A percentile compares a stretch with the other conserved stretches of the same genome.
Evolutionary conservation across 1,284 basidiomycete species (phyloP).

Genomic region (Tetrapyrgos nigripes): DNA sequence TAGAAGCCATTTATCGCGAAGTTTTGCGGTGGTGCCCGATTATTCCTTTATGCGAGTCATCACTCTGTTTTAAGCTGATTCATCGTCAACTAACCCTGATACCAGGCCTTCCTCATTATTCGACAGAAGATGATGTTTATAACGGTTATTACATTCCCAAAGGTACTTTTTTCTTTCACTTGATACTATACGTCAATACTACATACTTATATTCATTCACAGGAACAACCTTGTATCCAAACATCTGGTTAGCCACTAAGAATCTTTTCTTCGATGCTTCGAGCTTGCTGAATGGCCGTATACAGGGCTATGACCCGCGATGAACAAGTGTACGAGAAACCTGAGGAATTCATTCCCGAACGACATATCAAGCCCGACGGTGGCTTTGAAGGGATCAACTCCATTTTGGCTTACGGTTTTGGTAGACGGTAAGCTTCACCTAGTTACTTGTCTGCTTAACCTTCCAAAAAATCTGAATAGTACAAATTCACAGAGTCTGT

Average conservation of each 20-base stretch:
- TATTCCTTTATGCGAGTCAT: conserved; percentile 10
- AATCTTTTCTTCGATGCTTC: background rate
- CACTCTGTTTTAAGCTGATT: background rate
- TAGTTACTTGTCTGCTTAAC: background rate
- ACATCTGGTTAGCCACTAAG: conserved; percentile 7
- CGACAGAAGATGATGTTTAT: conserved; percentile 20
- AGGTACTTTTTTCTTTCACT: conserved; percentile 1
- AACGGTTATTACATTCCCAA: conserved; percentile 24
- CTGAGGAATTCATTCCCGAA: conserved; percentile 14
- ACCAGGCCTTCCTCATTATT: conserved; percentile 4
- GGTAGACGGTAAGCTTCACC: conserved; percentile 6
- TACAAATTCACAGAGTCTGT: conserved; percentile 1
- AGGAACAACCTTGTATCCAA: conserved; percentile 10
- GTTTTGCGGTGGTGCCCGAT: conserved; percentile 31
- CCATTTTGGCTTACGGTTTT: conserved; percentile 14
- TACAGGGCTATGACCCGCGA: conserved; percentile 16
- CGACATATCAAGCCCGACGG: conserved; percentile 1
- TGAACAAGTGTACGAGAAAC: conserved; percentile 1
- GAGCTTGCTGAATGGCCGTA: background rate
- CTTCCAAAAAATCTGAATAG: background rate
- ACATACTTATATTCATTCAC: background rate
- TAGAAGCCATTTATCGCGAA: conserved; percentile 37
- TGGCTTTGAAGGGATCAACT: conserved; percentile 1
- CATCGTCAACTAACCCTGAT: too few relatives aligned
- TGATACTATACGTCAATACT: background rate